Evolutionary conservation across 129 eudicot genomes (phyloP).

Genomic region (Helichrysum umbraculigerum): DNA sequence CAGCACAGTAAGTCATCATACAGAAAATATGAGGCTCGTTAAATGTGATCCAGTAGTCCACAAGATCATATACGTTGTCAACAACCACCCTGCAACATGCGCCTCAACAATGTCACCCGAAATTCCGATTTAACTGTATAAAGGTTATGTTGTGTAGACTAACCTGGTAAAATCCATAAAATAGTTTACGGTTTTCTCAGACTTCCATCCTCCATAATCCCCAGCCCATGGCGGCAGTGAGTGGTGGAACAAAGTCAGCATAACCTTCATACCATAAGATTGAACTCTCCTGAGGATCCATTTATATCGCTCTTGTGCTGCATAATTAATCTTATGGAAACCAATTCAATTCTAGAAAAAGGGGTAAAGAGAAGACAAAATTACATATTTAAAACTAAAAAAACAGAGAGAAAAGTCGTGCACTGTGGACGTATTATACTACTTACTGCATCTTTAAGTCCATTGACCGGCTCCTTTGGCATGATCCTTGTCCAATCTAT

Average conservation of each 20-base stretch:
- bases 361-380: background rate
- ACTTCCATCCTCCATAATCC: conserved; percentile 97
- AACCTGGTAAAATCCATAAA: too few species aligned
- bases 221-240: too few species aligned
- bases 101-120: too few species aligned
- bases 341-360: conserved; percentile 17
- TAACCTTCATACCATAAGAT: conserved; percentile 91
- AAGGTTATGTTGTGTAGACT: too few species aligned
- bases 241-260: conserved; percentile 93
- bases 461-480: too few species aligned
- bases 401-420: background rate
- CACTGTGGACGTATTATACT: background rate
- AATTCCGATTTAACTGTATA: too few species aligned
- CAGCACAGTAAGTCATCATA: too few species aligned
- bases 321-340: conserved; percentile 72
- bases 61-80: too few species aligned
- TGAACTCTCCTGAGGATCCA: conserved; percentile 85
- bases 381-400: background rate
- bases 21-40: too few species aligned
- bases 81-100: too few species aligned
- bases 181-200: too few species aligned
- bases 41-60: too few species aligned
- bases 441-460: conserved; percentile 66
- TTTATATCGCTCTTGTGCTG: conserved; percentile 86
- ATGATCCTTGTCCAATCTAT: conserved; percentile 97